Evolutionary conservation across 176 grass and related monocot genomes (phyloP).

Genomic region (Eragrostis curvula): DNA sequence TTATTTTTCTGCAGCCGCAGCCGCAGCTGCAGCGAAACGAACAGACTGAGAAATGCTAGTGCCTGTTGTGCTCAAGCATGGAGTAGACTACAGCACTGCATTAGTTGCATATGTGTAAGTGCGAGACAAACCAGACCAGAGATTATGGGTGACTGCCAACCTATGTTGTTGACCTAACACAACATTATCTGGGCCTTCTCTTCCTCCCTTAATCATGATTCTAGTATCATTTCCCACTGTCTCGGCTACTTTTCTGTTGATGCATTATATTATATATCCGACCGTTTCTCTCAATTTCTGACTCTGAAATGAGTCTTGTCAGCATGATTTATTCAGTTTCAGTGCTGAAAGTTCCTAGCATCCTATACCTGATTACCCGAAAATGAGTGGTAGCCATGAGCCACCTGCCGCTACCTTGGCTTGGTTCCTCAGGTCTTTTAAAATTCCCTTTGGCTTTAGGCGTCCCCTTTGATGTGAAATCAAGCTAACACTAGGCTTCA

Average conservation of each 20-base stretch:
- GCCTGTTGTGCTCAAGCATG: not conserved
- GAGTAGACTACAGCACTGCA: conserved; percentile 27
- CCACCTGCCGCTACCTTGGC: not conserved
- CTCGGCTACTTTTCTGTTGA: not conserved
- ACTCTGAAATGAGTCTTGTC: not conserved
- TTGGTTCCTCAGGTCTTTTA: conserved; percentile 7
- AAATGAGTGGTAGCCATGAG: not conserved
- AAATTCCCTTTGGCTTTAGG: conserved; percentile 16
- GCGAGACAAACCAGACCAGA: conserved; percentile 6
- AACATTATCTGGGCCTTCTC: not conserved
- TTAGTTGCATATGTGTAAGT: not conserved
- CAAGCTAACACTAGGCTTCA: not conserved
- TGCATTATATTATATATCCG: conserved; percentile 2
- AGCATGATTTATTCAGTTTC: conserved; percentile 15
- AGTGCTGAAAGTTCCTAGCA: not conserved
- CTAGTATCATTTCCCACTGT: not conserved
- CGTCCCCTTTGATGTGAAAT: conserved; percentile 23
- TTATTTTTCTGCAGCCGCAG: too few relatives aligned
- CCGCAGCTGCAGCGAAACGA: too few relatives aligned
- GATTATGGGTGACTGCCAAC: conserved; percentile 29
- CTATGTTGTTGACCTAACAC: conserved; percentile 33
- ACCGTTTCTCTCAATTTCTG: conserved; percentile 6
- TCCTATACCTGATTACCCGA: not conserved
- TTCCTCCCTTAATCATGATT: conserved; percentile 15
- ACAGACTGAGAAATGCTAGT: not conserved